Conservation (phyloP, 176 grass and related monocot species). For the Echinochloa phyllopogon region DNA sequence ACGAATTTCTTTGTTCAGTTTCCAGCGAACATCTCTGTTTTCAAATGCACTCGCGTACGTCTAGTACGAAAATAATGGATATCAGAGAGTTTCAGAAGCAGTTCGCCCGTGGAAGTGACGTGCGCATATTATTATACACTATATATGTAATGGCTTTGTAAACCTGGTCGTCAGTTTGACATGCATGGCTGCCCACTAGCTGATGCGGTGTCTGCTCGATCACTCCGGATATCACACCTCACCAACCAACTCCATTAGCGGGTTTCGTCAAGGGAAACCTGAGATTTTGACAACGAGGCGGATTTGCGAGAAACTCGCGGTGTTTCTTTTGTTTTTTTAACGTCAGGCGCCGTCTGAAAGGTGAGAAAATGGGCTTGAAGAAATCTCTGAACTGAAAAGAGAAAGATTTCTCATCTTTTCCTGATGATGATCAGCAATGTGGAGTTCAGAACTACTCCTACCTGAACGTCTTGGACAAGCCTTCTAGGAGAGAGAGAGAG, state of each 20-base stretch:
- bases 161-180: background rate
- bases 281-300: background rate
- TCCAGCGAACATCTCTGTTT: background rate
- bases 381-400: background rate
- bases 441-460: background rate
- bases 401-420: background rate
- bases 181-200: background rate
- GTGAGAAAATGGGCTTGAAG: background rate
- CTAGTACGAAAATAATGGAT: background rate
- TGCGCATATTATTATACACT: background rate
- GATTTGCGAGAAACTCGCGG: background rate
- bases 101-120: background rate
- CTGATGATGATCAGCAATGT: background rate
- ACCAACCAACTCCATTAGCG: conserved; percentile 18
- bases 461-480: background rate
- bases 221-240: background rate
- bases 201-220: background rate
- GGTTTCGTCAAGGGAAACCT: background rate
- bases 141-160: background rate
- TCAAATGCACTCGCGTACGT: background rate
- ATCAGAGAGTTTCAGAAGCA: background rate
- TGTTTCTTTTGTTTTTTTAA: background rate
- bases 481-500: background rate
- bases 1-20: background rate
- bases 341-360: background rate